Base-by-base conservation (phyloP, 768 basidiomycete species). In the Gloeostereum incarnatum region DNA sequence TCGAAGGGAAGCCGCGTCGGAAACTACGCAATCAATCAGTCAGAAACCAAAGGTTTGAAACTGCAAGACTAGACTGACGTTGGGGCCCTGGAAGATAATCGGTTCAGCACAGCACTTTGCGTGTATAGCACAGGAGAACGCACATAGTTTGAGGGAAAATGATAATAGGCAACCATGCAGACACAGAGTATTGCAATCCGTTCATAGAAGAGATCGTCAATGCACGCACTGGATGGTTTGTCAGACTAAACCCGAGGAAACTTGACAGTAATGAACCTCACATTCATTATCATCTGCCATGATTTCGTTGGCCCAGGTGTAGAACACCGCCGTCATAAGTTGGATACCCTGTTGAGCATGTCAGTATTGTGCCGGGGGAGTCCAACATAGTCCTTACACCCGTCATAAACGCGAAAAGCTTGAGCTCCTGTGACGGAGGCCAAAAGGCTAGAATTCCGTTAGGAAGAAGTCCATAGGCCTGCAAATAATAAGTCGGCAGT, bases 251-350 rank as follows among this genome's bases (percentile, higher is more conserved):
- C 27, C 10, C 13, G 31, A 18, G 23, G 25, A 23, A 14, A 31
- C 2, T 8, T 11, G 9, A 14, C 30, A n/a, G n/a, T n/a, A n/a
- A n/a, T 8, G 4, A 22, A 6, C 18, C 45, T 30, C 17, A 52
- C 48, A 42, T 43, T 51, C 50, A 30, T 53, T 54, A 27, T 52
- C 52, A 32, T 35, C 40, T 20, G 33, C 46, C 29, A 43, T 39
- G 30, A 45, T 41, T 18, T 54, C 52, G 23, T 51, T 51, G 1
- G 50, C 52, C 50, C 52, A 54, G 5, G 52, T 50, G 27, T 48
- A 54, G 17, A 54, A 51, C 4, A 51, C 50, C 2, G 52, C 50
- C 5, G 52, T 54, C 52, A 53, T 53, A 10, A 53, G 46, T 24
- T 53, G 52, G 11, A 53, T 50, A 11, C 52, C 50, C 45, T 42